phyloP scores from a whole-genome alignment of 2,329 filamentous ascomycete genomes.

The Pseudogymnoascus sp. region DNA sequence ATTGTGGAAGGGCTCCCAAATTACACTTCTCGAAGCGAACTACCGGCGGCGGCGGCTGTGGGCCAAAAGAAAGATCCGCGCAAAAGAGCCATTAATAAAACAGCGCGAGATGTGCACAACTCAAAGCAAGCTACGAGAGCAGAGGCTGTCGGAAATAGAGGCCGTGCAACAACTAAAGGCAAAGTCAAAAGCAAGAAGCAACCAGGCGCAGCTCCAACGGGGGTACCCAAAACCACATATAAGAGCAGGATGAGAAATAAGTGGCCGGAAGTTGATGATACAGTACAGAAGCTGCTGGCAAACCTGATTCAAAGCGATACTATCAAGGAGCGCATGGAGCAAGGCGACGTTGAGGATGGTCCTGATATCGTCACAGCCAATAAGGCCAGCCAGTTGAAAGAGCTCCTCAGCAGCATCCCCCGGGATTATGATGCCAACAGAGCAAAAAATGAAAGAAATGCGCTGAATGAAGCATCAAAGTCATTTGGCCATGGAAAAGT shows the following conservation, averaged over 20 bases:
- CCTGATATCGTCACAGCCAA: slow-evolving; percentile 15
- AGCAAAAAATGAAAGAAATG: slow-evolving; percentile 28
- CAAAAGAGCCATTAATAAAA: not conserved
- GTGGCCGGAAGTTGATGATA: slow-evolving; percentile 11
- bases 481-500: slow-evolving; percentile 33
- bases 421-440: slow-evolving; percentile 11
- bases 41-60: not conserved
- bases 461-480: slow-evolving; percentile 31
- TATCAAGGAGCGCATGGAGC: slow-evolving; percentile 4
- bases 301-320: slow-evolving; percentile 16
- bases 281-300: slow-evolving; percentile 17
- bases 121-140: not conserved
- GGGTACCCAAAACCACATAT: not conserved
- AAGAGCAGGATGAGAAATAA: not conserved
- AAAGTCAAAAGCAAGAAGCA: not conserved
- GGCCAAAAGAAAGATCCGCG: not conserved
- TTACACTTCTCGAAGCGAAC: not conserved
- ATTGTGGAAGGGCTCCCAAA: not conserved
- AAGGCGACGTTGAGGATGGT: slow-evolving; percentile 12
- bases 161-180: not conserved
- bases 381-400: slow-evolving; percentile 21
- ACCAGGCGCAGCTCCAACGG: not conserved
- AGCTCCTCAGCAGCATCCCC: slow-evolving; percentile 22
- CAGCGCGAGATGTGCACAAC: not conserved
- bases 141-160: not conserved